Conservation (phyloP, 2,329 filamentous ascomycete genomes). For the Trichoderma afroharzianum region DNA sequence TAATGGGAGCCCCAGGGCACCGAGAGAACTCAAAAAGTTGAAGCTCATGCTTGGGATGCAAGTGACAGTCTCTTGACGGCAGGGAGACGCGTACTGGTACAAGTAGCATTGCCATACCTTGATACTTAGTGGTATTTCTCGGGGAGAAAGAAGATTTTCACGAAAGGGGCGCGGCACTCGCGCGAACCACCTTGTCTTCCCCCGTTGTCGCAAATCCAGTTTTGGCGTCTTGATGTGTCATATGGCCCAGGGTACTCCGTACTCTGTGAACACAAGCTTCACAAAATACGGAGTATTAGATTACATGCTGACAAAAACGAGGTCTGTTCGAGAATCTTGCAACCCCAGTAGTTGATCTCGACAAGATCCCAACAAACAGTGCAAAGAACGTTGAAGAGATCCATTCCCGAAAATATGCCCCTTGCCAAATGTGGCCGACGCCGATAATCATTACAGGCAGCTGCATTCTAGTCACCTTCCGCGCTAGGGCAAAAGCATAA, state of each 20-base stretch:
- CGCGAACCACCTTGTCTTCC: not conserved
- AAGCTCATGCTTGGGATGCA: not conserved
- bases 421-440: not conserved
- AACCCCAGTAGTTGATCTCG: not conserved
- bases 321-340: not conserved
- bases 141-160: not conserved
- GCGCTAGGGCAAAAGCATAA: not conserved
- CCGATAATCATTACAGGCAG: slow-evolving; percentile 2
- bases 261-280: not conserved
- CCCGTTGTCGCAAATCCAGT: not conserved
- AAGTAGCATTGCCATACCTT: not conserved
- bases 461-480: slow-evolving; percentile 8
- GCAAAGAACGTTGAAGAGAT: not conserved
- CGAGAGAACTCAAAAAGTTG: not conserved
- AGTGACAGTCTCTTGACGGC: not conserved
- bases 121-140: not conserved
- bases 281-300: not conserved
- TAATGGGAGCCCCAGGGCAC: not conserved
- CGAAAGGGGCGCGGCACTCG: not conserved
- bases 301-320: not conserved
- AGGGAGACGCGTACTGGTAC: not conserved
- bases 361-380: not conserved
- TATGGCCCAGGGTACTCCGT: not conserved
- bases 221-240: not conserved
- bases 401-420: not conserved